Conservation (phyloP, 192 early-diverging fungal genomes). For the Funneliformis geosporum region DNA sequence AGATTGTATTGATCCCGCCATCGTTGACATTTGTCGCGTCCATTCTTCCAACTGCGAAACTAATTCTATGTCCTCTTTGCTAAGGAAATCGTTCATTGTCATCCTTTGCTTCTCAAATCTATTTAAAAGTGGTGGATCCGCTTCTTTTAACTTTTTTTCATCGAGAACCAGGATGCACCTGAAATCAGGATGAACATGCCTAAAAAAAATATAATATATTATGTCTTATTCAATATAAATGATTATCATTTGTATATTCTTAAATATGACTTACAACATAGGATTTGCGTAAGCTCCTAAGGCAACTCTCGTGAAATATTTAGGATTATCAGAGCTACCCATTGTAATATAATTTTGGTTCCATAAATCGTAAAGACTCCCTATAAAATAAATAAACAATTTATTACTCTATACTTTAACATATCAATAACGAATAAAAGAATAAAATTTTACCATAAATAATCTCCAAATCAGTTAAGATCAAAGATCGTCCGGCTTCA, state of each 20-base stretch:
- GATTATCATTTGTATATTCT: background rate
- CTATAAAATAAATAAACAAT: background rate
- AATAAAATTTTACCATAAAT: conserved; percentile 3
- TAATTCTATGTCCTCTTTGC: background rate
- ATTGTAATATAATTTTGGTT: conserved; percentile 35
- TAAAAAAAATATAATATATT: background rate
- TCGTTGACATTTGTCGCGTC: background rate
- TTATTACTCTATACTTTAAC: background rate
- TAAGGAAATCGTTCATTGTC: conserved; percentile 23
- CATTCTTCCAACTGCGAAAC: background rate
- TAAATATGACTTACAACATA: conserved; percentile 20
- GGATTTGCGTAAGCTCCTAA: conserved; percentile 35
- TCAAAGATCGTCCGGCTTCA: conserved; percentile 31
- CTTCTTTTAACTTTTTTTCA: conserved; percentile 26
- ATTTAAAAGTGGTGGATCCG: conserved; percentile 34
- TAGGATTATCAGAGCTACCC: conserved; percentile 26
- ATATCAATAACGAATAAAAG: background rate
- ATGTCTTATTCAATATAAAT: background rate
- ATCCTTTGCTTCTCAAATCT: conserved; percentile 32
- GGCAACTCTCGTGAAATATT: conserved; percentile 32
- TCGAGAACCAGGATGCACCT: conserved; percentile 33
- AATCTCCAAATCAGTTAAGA: conserved; percentile 16
- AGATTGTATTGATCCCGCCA: background rate
- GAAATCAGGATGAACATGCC: conserved; percentile 21
- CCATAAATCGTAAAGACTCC: conserved; percentile 36